phyloP scores from a whole-genome alignment of 345 rosid genomes.

The Clausena lansium region DNA sequence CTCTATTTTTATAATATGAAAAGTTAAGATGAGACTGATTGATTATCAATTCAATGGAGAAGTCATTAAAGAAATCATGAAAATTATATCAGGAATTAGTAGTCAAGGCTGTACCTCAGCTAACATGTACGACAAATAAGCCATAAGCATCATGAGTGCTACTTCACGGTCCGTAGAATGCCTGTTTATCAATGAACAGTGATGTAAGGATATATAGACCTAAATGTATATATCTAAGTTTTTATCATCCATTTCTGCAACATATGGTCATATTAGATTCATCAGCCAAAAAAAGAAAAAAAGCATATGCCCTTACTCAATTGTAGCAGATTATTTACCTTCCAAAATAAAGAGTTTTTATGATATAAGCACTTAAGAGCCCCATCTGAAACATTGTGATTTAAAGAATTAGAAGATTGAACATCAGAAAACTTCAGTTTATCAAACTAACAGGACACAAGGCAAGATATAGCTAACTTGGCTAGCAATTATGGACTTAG shows the following conservation, averaged over 20 bases:
- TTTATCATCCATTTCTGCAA: background rate
- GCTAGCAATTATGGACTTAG: background rate
- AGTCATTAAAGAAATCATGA: background rate
- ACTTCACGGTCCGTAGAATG: slow-evolving; percentile 74
- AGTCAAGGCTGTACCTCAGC: slow-evolving; percentile 52
- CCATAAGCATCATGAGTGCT: slow-evolving; percentile 67
- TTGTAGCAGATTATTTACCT: slow-evolving; percentile 29
- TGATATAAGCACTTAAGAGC: slow-evolving; percentile 63
- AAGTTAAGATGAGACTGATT: background rate
- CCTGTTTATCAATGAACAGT: slow-evolving; percentile 30
- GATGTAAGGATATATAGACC: slow-evolving; percentile 1
- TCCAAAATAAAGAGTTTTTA: slow-evolving; percentile 64
- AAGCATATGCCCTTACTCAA: background rate
- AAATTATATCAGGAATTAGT: background rate
- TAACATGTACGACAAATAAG: slow-evolving; percentile 61
- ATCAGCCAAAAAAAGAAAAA: background rate
- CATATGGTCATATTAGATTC: background rate
- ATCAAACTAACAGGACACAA: background rate
- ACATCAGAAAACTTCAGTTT: background rate
- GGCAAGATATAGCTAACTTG: background rate
- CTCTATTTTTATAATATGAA: background rate
- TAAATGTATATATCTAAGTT: background rate
- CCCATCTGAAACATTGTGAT: slow-evolving; percentile 44
- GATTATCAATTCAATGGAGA: background rate
- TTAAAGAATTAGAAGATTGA: slow-evolving; percentile 4